Evolutionary conservation across 345 rosid species (phyloP).

Genomic region (Combretum micranthum): DNA sequence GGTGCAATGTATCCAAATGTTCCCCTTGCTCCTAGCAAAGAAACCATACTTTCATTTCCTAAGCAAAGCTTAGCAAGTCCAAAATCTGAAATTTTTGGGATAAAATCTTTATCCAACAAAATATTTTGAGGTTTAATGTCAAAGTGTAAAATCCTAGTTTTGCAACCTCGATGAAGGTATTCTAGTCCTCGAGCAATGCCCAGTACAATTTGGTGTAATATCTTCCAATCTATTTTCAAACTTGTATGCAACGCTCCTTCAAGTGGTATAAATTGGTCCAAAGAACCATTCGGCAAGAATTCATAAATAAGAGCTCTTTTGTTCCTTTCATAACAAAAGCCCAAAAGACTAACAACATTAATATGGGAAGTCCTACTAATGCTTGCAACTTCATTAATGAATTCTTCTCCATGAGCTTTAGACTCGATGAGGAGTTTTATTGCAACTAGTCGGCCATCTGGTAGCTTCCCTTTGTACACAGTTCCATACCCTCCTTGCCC

Average conservation of each 20-base stretch:
- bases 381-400: constrained; percentile 36
- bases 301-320: constrained; percentile 17
- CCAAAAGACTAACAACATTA: constrained; percentile 16
- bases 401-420: constrained; percentile 19
- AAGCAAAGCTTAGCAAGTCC: constrained; percentile 42
- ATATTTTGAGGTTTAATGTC: constrained; percentile 46
- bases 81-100: constrained; percentile 42
- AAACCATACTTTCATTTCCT: constrained; percentile 23
- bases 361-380: constrained; percentile 14
- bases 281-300: constrained; percentile 12
- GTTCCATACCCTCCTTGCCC: constrained; percentile 34
- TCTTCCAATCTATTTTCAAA: constrained; percentile 9
- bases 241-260: neutral
- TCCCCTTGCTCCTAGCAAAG: constrained; percentile 31
- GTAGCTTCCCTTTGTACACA: constrained; percentile 30
- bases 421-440: constrained; percentile 19
- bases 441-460: constrained; percentile 26
- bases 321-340: constrained; percentile 29
- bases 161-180: constrained; percentile 48
- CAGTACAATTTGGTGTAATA: constrained; percentile 8
- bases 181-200: constrained; percentile 45
- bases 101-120: constrained; percentile 25
- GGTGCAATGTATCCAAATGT: constrained; percentile 36
- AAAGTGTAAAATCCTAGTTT: constrained; percentile 38
- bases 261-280: constrained; percentile 11